phyloP scores from a whole-genome alignment of 495 filamentous ascomycete genomes.

The Penicillium paxilli region DNA sequence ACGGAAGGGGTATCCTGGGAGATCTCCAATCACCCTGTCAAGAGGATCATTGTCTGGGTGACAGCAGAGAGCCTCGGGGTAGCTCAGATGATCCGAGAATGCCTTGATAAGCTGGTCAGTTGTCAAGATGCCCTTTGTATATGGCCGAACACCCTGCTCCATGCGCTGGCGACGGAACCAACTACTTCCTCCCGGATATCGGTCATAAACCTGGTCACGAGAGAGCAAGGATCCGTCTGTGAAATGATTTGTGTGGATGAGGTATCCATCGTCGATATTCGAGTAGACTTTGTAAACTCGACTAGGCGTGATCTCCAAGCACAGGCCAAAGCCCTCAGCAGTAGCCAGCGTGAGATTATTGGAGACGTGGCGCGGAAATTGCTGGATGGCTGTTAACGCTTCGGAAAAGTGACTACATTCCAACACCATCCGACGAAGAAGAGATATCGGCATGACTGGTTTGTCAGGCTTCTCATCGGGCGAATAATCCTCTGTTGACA shows the following conservation, averaged over 20 bases:
- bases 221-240: background rate
- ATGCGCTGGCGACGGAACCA: background rate
- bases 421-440: conserved; percentile 22
- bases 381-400: conserved; percentile 3
- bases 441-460: conserved; percentile 12
- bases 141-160: background rate
- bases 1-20: background rate
- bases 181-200: background rate
- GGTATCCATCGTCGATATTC: background rate
- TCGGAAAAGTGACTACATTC: conserved; percentile 11
- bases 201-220: background rate
- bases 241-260: conserved; percentile 5
- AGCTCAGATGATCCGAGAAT: conserved; percentile 26
- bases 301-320: conserved; percentile 13
- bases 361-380: conserved; percentile 26
- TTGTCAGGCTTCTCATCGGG: background rate
- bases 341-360: conserved; percentile 23
- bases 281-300: conserved; percentile 10
- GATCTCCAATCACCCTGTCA: background rate
- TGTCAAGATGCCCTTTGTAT: conserved; percentile 2
- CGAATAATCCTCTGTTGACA: conserved; percentile 21
- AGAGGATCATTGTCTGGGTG: background rate
- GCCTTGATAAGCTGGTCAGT: conserved; percentile 16
- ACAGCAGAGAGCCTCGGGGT: conserved; percentile 18
- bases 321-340: conserved; percentile 25